Evolutionary conservation across 768 basidiomycete species (phyloP), one percentile per base, ranked within the genome.

Genomic region (Russula abietina): DNA sequence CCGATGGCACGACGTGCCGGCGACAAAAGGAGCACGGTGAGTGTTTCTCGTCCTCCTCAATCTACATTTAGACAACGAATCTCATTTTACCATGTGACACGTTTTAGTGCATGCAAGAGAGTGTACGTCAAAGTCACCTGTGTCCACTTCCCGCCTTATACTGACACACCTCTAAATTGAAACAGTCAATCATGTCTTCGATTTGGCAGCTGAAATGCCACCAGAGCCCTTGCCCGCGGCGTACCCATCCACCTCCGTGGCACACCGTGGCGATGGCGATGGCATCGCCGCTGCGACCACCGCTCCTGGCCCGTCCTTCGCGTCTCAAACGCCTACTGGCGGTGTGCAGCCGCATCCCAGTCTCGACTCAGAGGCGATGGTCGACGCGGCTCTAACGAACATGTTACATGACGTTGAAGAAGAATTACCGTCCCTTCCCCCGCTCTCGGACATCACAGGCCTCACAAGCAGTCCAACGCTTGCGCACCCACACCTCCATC

Each of bases 1-100:
- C 79, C 11, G 80, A 87, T 8, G 87, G 87, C n/a, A 74, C 70
- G 32, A 70, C 65, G 14, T 93, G 90, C 70, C 67, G 69, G 41
- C 80, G 76, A 59, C 89, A 91, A 71, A 84, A 80, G 70, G 84
- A 90, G 65, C 79, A 83, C 43, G 81, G 89, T 88, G 71, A 67
- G 84, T 73, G 41, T 19, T 39, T 22, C 36, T 14, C 28, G 8
- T 9, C 39, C 17, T 17, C 33, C 56, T 51, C 67, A n/a, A 60
- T 49, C 10, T 19, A 28, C 32, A 17, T 24, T 12, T 39, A 4
- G 6, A 8, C 50, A 39, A 32, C 26, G 60, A 61, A 30, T 48
- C 67, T 33, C 36, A 33, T n/a, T 32, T 46, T 24, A 26, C 26
- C 8, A n/a, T 50, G 36, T 59, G 24, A 41, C 43, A 22, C 60